Evolutionary conservation across 495 filamentous ascomycete genomes (phyloP).

Genomic region (Daldinia bambusicola): DNA sequence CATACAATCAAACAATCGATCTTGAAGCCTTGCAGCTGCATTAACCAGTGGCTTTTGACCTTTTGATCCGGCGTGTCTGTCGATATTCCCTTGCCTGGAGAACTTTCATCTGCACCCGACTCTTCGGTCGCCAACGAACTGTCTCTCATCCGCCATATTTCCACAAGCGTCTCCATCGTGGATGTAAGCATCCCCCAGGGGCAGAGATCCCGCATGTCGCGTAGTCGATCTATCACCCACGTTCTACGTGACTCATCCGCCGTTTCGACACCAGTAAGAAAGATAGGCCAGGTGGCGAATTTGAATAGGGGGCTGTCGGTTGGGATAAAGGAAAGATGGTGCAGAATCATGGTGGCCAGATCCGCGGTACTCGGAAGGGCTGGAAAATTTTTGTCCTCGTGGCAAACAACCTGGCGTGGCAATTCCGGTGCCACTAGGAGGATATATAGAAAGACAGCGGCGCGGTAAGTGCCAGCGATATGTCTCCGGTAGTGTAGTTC

Average conservation of each 20-base stretch:
- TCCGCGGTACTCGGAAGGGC: conserved; percentile 55
- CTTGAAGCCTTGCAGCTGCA: conserved; percentile 46
- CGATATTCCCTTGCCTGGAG: neutral
- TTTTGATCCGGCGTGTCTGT: neutral
- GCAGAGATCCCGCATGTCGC: conserved; percentile 52
- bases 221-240: conserved; percentile 54
- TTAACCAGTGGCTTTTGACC: conserved; percentile 49
- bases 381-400: conserved; percentile 48
- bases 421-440: conserved; percentile 44
- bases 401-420: conserved; percentile 14
- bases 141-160: conserved; percentile 55
- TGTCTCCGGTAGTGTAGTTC: conserved; percentile 54
- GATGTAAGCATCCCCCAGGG: conserved; percentile 60
- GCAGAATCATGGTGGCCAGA: conserved; percentile 56
- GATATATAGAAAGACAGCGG: conserved; percentile 56
- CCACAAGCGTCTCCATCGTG: conserved; percentile 53
- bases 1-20: conserved; percentile 57
- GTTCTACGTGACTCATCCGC: conserved; percentile 44
- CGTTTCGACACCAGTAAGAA: conserved; percentile 64
- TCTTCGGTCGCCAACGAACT: conserved; percentile 9
- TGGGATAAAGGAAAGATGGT: conserved; percentile 57
- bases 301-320: conserved; percentile 62
- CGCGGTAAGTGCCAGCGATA: conserved; percentile 58
- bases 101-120: conserved; percentile 10
- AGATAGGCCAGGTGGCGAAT: conserved; percentile 67